A percentile compares a stretch with the other conserved stretches of the same genome.
phyloP scores from a whole-genome alignment of 2,329 filamentous ascomycete genomes.

The Tolypocladium ophioglossoides region DNA sequence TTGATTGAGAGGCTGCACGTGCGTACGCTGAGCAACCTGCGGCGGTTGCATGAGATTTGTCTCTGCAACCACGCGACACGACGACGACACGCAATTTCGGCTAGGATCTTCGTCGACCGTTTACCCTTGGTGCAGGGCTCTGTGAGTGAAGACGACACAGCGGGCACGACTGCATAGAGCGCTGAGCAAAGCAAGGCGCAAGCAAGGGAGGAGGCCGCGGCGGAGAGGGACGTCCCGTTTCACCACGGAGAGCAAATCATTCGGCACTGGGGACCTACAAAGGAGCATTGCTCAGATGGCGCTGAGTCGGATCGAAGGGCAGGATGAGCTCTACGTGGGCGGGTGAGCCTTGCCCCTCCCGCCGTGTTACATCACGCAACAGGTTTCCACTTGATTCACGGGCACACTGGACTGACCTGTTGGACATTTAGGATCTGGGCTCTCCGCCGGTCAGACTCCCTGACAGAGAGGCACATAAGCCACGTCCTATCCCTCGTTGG shows the following conservation, averaged over 20 bases:
- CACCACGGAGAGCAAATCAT: background rate
- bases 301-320: slow-evolving; percentile 29
- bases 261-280: background rate
- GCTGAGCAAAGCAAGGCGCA: background rate
- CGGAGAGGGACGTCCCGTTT: background rate
- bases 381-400: background rate
- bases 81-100: background rate
- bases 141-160: background rate
- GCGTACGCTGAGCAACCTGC: background rate
- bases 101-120: background rate
- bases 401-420: background rate
- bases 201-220: background rate
- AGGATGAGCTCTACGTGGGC: slow-evolving; percentile 28
- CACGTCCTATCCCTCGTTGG: slow-evolving; percentile 80
- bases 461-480: slow-evolving; percentile 68
- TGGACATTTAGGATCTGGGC: slow-evolving; percentile 59
- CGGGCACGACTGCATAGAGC: background rate
- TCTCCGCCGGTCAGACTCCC: slow-evolving; percentile 57
- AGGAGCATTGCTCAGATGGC: slow-evolving; percentile 26
- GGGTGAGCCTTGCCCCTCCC: slow-evolving; percentile 20
- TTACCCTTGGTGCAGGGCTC: background rate
- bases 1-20: background rate
- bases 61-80: background rate
- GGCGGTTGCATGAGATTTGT: background rate
- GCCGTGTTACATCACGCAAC: background rate